Conservation (phyloP, 2,329 filamentous ascomycete genomes). For the Claviceps paspali region DNA sequence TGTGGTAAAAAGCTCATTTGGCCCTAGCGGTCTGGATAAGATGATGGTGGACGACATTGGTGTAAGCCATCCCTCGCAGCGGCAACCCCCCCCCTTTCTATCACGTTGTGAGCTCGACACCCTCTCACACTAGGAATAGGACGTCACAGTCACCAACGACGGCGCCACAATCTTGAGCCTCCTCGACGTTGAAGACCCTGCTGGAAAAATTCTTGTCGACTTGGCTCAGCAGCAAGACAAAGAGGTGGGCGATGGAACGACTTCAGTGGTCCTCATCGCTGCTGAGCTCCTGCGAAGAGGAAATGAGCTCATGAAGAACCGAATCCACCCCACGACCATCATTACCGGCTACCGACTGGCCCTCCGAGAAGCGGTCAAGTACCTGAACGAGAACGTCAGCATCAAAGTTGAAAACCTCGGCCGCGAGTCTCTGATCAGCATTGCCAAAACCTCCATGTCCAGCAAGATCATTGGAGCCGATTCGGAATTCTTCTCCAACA, state of each 20-base stretch:
- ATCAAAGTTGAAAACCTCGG: conserved; percentile 87
- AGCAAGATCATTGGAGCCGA: conserved; percentile 97
- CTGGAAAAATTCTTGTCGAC: conserved; percentile 95
- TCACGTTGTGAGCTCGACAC: background rate
- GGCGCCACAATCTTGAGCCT: conserved; percentile 91
- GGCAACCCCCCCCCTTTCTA: background rate
- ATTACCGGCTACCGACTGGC: conserved; percentile 96
- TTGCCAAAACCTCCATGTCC: conserved; percentile 98
- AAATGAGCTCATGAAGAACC: conserved; percentile 99
- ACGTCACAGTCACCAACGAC: conserved; percentile 98
- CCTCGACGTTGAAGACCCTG: conserved; percentile 93
- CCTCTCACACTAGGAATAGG: conserved; percentile 30
- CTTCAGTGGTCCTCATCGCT: conserved; percentile 92
- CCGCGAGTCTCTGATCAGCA: conserved; percentile 79
- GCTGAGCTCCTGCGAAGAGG: conserved; percentile 84
- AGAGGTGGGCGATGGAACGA: conserved; percentile 96
- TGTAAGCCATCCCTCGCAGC: conserved; percentile 32
- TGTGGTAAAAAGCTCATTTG: conserved; percentile 98
- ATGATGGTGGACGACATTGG: conserved; percentile 99
- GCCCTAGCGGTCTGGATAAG: conserved; percentile 92
- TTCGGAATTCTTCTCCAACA: conserved; percentile 91
- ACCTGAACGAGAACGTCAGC: conserved; percentile 97
- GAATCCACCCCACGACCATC: conserved; percentile 98
- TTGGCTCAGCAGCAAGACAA: conserved; percentile 97
- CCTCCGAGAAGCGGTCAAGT: conserved; percentile 89